Percentiles rank a stretch among this genome's conserved stretches.
phyloP scores from a whole-genome alignment of 805 yeast species.

The Suhomyces xylopsoci region DNA sequence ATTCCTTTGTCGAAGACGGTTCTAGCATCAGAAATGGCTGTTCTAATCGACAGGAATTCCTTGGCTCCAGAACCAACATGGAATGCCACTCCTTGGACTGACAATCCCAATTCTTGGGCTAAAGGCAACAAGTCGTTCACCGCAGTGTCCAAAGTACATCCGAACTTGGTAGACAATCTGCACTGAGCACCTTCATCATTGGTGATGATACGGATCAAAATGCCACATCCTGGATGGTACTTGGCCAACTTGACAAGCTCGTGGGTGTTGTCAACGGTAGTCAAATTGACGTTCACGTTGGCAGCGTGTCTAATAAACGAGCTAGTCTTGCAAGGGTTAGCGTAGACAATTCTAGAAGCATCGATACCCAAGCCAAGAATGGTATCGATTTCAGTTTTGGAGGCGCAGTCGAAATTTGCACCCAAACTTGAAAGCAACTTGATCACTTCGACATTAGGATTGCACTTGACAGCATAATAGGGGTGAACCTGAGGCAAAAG shows the following conservation, averaged over 20 bases:
- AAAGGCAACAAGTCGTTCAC: constrained; percentile 50
- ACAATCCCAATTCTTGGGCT: constrained; percentile 60
- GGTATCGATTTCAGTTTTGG: constrained; percentile 73
- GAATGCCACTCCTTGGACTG: constrained; percentile 84
- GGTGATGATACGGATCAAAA: constrained; percentile 79
- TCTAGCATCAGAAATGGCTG: constrained; percentile 72
- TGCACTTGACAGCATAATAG: constrained; percentile 94
- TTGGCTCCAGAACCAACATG: constrained; percentile 95
- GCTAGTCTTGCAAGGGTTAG: constrained; percentile 91
- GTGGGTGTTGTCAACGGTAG: constrained; percentile 87
- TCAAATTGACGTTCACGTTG: constrained; percentile 54
- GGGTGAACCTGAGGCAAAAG: constrained; percentile 76
- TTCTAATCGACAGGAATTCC: constrained; percentile 60
- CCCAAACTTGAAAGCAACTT: constrained; percentile 57
- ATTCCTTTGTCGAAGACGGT: constrained; percentile 60
- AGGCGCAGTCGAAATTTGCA: constrained; percentile 89
- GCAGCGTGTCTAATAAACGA: constrained; percentile 75
- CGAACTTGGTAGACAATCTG: constrained; percentile 83
- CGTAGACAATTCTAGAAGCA: constrained; percentile 74
- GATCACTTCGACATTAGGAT: constrained; percentile 65
- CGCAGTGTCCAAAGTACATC: constrained; percentile 63
- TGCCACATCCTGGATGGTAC: constrained; percentile 64
- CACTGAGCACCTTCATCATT: constrained; percentile 88
- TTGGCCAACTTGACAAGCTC: constrained; percentile 73
- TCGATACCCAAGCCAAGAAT: constrained; percentile 61